These are phyloP conservation scores for Alternaria brassicae DNA, from an alignment of 2,329 filamentous ascomycete genomes.

Conservation along the genomic window DNA sequence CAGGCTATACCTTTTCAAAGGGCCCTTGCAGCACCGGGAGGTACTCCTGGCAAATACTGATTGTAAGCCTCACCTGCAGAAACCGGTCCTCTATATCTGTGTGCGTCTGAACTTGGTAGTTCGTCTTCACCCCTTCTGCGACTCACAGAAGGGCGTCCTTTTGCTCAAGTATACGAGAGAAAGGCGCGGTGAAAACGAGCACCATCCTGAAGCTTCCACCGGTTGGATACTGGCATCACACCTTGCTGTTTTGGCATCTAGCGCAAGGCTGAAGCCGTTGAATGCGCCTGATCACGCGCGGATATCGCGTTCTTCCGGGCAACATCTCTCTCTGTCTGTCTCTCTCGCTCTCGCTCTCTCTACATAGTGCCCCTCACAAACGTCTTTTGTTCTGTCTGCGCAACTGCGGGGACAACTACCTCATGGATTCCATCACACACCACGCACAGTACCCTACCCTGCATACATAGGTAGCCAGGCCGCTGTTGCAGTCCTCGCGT, in stretches of 20 bases:
- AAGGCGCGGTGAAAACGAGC: not conserved
- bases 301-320: not conserved
- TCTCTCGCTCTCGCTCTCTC: too few species aligned
- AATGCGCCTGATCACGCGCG: not conserved
- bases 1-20: conserved; percentile 19
- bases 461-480: not conserved
- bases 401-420: not conserved
- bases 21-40: conserved; percentile 31
- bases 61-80: not conserved
- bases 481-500: conserved; percentile 1
- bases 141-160: not conserved
- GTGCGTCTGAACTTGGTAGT: not conserved
- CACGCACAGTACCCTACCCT: not conserved
- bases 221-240: not conserved
- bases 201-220: not conserved
- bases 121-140: not conserved
- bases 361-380: not conserved
- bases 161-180: not conserved
- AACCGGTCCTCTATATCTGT: not conserved
- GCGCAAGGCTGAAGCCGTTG: not conserved
- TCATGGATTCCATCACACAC: not conserved
- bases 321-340: not conserved
- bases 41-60: conserved; percentile 23
- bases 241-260: not conserved
- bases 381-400: not conserved